Percentiles rank a stretch among this genome's conserved stretches.
phyloP scores from a whole-genome alignment of 2,329 filamentous ascomycete genomes.

The Sphaceloma murrayae region DNA sequence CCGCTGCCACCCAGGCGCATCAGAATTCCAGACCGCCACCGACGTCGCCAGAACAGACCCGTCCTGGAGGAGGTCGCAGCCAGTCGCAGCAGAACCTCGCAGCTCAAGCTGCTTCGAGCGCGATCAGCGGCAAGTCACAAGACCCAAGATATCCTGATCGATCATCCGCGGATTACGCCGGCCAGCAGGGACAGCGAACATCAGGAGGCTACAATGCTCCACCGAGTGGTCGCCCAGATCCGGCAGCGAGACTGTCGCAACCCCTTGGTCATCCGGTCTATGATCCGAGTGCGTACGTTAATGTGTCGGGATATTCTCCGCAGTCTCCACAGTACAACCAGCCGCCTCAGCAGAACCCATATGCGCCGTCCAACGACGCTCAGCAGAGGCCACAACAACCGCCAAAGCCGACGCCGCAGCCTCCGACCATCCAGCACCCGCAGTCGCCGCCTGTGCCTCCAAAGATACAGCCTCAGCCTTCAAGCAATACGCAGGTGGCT shows the following conservation, averaged over 20 bases:
- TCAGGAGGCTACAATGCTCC: slow-evolving; percentile 25
- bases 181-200: slow-evolving; percentile 20
- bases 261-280: slow-evolving; percentile 52
- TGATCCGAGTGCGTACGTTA: slow-evolving; percentile 67
- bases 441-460: slow-evolving; percentile 34
- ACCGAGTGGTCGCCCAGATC: slow-evolving; percentile 20
- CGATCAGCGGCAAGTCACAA: slow-evolving; percentile 36
- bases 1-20: slow-evolving; percentile 32
- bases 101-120: slow-evolving; percentile 28
- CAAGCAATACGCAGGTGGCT: slow-evolving; percentile 38
- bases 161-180: slow-evolving; percentile 33
- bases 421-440: slow-evolving; percentile 33
- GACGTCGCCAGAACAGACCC: slow-evolving; percentile 33
- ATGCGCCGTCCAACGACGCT: slow-evolving; percentile 40
- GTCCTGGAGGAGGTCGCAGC: slow-evolving; percentile 9
- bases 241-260: slow-evolving; percentile 30
- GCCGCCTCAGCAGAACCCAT: slow-evolving; percentile 42
- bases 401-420: slow-evolving; percentile 38
- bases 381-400: slow-evolving; percentile 42
- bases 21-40: slow-evolving; percentile 7
- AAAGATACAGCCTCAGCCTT: slow-evolving; percentile 20
- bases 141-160: slow-evolving; percentile 34
- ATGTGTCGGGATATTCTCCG: slow-evolving; percentile 33
- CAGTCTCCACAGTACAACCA: slow-evolving; percentile 34
- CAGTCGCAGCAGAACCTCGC: slow-evolving; percentile 24